Base-by-base conservation (phyloP, 805 yeast genomes). In the Spathaspora sp. region DNA sequence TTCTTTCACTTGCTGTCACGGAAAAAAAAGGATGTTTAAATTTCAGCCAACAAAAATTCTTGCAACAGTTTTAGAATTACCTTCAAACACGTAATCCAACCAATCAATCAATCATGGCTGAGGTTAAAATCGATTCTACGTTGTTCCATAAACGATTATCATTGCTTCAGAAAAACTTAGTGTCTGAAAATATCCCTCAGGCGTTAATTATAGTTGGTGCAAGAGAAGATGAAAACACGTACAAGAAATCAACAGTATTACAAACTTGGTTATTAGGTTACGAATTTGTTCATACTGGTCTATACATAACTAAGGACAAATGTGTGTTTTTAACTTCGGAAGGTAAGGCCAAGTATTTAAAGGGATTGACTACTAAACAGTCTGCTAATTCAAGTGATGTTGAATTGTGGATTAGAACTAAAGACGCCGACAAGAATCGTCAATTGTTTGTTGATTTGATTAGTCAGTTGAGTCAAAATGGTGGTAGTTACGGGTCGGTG, bases 251-350 rank as follows among this genome's bases (percentile, higher is more conserved):
- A 11, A 85, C 96, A 0, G 85, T 87, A 44, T 69, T 92, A 46
- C 97, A 92, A 66, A 87, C 84, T 49, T 93, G 98, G 98, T 73
- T 93, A 49, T 72, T 93, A 47, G 97, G 97, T 3, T 93, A 92
- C 66, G 98, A 94, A 66, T 93, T 93, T 64, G 96, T 96, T n/a
- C 94, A 94, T 48, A 91, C 97, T 1, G 83, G 84, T 29, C 69
- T 93, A 49, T 82, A 78, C 48, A 70, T 92, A 52, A 79, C 87
- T 2, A 76, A 78, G 50, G 80, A 79, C 39, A 82, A 81, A 57
- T 73, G 83, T 39, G 67, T 82, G 3, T 73, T 93, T 50, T 76
- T 92, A 52, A 92, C 97, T 0, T 85, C 93, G 29, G 86, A 83
- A 47, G 89, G 89, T 6, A 93, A 93, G 69, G 90, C 96, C 42